Percentiles rank a stretch among this genome's conserved stretches.
These are phyloP conservation scores for Raphanus hybrid DNA, from an alignment of 441 rosid species.

Conservation along the genomic window DNA sequence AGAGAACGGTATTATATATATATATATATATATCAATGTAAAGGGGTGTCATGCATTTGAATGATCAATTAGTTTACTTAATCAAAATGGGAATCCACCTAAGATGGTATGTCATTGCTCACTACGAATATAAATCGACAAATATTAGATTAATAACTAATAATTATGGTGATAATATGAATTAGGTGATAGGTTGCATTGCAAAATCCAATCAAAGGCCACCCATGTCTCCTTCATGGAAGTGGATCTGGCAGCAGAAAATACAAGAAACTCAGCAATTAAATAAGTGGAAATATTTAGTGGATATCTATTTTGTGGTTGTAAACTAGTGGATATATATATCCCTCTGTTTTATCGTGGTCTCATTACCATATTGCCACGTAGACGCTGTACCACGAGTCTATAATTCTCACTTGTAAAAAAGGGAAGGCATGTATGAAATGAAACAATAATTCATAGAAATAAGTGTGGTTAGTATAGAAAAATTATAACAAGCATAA, in stretches of 20 bases:
- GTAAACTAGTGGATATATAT: slow-evolving; percentile 27
- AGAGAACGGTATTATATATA: background rate
- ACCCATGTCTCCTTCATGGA: slow-evolving; percentile 44
- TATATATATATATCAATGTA: background rate
- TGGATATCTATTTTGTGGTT: slow-evolving; percentile 41
- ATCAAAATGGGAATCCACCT: slow-evolving; percentile 43
- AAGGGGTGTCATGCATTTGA: background rate
- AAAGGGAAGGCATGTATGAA: background rate
- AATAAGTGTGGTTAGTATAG: background rate
- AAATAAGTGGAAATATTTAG: slow-evolving; percentile 18
- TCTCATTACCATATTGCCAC: slow-evolving; percentile 12
- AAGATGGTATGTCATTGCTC: slow-evolving; percentile 43
- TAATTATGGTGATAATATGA: slow-evolving; percentile 27
- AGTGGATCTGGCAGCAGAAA: slow-evolving; percentile 44
- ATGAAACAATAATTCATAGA: background rate
- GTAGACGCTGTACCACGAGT: slow-evolving; percentile 10
- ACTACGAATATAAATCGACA: slow-evolving; percentile 27
- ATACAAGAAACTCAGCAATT: slow-evolving; percentile 22
- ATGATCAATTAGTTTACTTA: background rate
- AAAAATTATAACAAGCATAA: background rate
- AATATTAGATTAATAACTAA: slow-evolving; percentile 19
- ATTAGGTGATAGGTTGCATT: slow-evolving; percentile 36
- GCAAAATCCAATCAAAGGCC: slow-evolving; percentile 43
- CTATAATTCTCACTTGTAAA: background rate
- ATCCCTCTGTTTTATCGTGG: slow-evolving; percentile 8